Conservation (phyloP, 2,329 filamentous ascomycete species). For the Colletotrichum australisinense region DNA sequence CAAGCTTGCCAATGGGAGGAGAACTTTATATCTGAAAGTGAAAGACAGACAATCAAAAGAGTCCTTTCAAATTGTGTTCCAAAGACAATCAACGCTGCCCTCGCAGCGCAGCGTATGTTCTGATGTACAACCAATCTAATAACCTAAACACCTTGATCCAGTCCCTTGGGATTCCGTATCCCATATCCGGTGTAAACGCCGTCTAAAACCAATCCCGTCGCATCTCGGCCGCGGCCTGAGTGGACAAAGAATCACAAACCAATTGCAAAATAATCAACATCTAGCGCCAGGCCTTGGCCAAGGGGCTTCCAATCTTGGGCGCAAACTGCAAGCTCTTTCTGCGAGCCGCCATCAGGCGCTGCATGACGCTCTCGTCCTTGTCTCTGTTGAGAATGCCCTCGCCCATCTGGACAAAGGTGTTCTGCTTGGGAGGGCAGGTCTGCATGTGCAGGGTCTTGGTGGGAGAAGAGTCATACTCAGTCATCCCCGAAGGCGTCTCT, state of each 20-base stretch:
- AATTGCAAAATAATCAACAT: neutral
- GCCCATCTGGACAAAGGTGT: conserved; percentile 51
- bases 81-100: conserved; percentile 7
- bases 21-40: neutral
- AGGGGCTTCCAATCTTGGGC: conserved; percentile 79
- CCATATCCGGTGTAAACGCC: conserved; percentile 9
- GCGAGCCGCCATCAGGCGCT: conserved; percentile 76
- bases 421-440: conserved; percentile 66
- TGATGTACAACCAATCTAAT: conserved; percentile 26
- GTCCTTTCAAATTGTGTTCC: conserved; percentile 12
- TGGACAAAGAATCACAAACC: neutral
- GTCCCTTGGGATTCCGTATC: conserved; percentile 8
- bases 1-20: neutral
- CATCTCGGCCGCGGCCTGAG: neutral
- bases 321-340: conserved; percentile 84
- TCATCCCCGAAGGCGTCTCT: conserved; percentile 53
- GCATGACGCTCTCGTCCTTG: conserved; percentile 68
- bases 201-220: conserved; percentile 12
- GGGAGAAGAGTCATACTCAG: conserved; percentile 49
- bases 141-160: conserved; percentile 20
- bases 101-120: conserved; percentile 9
- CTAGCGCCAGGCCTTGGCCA: conserved; percentile 67
- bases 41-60: neutral
- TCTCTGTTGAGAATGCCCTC: conserved; percentile 58
- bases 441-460: conserved; percentile 56